phyloP scores from a whole-genome alignment of 768 basidiomycete species.

The Tricholoma bakamatsutake region DNA sequence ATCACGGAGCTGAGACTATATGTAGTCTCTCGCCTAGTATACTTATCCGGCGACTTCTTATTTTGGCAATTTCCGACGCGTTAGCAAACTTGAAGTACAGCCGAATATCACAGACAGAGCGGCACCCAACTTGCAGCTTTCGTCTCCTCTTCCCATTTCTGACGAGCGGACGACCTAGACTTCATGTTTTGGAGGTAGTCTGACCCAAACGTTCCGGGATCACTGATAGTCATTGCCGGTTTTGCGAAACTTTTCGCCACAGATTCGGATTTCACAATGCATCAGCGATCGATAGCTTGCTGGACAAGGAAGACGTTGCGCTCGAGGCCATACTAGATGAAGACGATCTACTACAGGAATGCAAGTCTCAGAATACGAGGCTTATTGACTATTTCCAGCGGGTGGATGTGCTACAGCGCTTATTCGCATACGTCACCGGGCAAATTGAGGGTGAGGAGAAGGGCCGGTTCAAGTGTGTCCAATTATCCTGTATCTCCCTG shows the following conservation, averaged over 20 bases:
- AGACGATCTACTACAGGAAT: conserved; percentile 90
- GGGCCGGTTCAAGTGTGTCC: conserved; percentile 75
- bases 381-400: conserved; percentile 85
- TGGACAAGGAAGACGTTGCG: conserved; percentile 85
- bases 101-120: conserved; percentile 2
- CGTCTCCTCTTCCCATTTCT: conserved; percentile 9
- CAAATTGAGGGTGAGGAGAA: conserved; percentile 78
- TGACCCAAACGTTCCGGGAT: conserved; percentile 24
- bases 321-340: conserved; percentile 92
- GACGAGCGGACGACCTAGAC: conserved; percentile 11
- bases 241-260: conserved; percentile 26
- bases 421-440: conserved; percentile 83
- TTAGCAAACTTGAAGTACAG: conserved; percentile 5
- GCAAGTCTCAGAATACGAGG: conserved; percentile 89
- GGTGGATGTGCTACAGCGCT: conserved; percentile 70
- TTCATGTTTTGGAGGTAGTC: conserved; percentile 52
- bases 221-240: conserved; percentile 23
- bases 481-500: neutral
- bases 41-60: neutral
- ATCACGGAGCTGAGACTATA: neutral
- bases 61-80: conserved; percentile 9
- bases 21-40: neutral
- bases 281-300: conserved; percentile 82
- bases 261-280: conserved; percentile 92
- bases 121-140: conserved; percentile 1